Evolutionary conservation across 2,329 filamentous ascomycete genomes (phyloP).

Genomic region (Penicillium sclerotigenum): DNA sequence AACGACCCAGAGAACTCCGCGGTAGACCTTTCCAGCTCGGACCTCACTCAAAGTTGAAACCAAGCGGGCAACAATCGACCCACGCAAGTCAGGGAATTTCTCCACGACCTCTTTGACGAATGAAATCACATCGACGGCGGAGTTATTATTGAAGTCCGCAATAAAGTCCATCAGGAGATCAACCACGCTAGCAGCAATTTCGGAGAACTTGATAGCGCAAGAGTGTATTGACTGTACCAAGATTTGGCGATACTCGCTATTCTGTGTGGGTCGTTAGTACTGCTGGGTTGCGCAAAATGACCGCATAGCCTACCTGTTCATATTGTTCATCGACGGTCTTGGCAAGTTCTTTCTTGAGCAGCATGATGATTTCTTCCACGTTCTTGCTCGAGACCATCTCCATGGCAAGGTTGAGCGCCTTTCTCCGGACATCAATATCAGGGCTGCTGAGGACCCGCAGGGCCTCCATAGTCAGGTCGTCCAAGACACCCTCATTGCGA

Average conservation of each 20-base stretch:
- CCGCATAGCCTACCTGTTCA: slow-evolving; percentile 63
- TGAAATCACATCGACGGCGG: slow-evolving; percentile 94
- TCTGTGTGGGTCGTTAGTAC: slow-evolving; percentile 47
- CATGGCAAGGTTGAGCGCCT: slow-evolving; percentile 83
- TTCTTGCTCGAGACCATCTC: slow-evolving; percentile 99
- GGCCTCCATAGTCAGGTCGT: slow-evolving; percentile 96
- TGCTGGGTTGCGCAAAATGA: background rate
- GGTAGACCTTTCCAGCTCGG: slow-evolving; percentile 93
- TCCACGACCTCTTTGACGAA: slow-evolving; percentile 99
- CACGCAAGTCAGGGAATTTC: slow-evolving; percentile 87
- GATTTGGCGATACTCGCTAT: slow-evolving; percentile 88
- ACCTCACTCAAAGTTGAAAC: slow-evolving; percentile 91
- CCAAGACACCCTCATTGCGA: slow-evolving; percentile 85
- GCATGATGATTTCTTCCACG: slow-evolving; percentile 91
- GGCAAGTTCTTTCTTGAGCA: slow-evolving; percentile 94
- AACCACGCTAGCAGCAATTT: slow-evolving; percentile 94
- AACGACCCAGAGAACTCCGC: slow-evolving; percentile 94
- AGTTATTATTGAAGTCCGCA: slow-evolving; percentile 94
- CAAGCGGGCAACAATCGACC: slow-evolving; percentile 80
- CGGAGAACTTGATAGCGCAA: slow-evolving; percentile 98
- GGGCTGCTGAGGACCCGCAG: slow-evolving; percentile 90
- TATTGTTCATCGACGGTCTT: slow-evolving; percentile 99
- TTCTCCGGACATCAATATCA: slow-evolving; percentile 91
- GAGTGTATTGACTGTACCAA: slow-evolving; percentile 97
- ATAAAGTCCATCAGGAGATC: slow-evolving; percentile 99